Base-by-base conservation (phyloP, 2,329 filamentous ascomycete species). In the Penicillium sp. region DNA sequence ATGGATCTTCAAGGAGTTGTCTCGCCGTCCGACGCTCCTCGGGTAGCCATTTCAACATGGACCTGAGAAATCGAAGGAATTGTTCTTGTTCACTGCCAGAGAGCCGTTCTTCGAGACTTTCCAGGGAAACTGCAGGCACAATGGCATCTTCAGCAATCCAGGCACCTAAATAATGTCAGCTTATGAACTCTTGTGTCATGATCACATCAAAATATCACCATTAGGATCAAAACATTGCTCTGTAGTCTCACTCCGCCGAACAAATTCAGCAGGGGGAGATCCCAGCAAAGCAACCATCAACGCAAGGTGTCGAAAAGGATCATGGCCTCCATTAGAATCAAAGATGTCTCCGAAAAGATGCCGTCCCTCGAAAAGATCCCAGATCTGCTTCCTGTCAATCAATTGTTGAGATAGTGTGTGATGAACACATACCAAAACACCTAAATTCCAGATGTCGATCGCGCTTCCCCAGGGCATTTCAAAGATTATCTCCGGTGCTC, bases 401-500 rank as follows among this genome's bases (percentile, higher is more conserved):
- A n/a, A n/a, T n/a, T n/a, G n/a, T n/a, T n/a, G n/a, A n/a, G n/a
- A n/a, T n/a, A n/a, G n/a, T n/a, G n/a, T n/a, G n/a, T n/a, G n/a
- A n/a, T n/a, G n/a, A n/a, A n/a, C 14, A 37, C 45, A 77, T 31
- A 72, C 70, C 66, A 75, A 62, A 35, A 62, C 63, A 0, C 66
- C 71, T 2, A 64, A 52, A 32, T 70, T 73, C 72, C 71, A 76
- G 32, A 75, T 69, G 53, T 76, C 72, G 17, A 73, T 53, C 15
- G 60, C 42, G 35, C 66, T 69, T 1, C 54, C 56, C 72, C 71
- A 75, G 0, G 61, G 55, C 9, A 60, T 59, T 45, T 65, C 54
- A 3, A 75, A 53, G 4, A 74, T 70, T 4, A 74, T 64, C 48
- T 76, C 56, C 9, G 57, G 53, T 2, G 55, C 54, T 36, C 56